These are phyloP conservation scores for Salix exigua DNA, from an alignment of 345 rosid species.

Conservation along the genomic window DNA sequence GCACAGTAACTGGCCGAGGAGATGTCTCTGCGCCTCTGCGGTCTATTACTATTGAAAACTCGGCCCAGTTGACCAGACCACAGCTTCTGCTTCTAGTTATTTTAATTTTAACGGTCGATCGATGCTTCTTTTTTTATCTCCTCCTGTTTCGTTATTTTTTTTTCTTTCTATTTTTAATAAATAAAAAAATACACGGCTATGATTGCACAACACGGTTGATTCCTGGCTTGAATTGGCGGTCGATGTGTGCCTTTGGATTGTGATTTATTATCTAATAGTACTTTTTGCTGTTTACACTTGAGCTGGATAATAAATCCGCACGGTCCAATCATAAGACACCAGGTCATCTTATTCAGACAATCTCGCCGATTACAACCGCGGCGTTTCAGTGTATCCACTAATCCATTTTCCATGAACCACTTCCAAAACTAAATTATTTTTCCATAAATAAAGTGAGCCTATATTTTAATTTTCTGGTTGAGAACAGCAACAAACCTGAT, in stretches of 20 bases:
- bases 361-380: neutral
- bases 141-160: neutral
- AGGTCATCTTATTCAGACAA: neutral
- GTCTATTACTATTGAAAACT: neutral
- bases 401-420: no score
- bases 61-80: slow-evolving; percentile 17
- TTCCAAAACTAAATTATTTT: no score
- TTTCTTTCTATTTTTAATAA: no score
- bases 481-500: neutral
- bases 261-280: neutral
- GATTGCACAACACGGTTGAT: neutral
- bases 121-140: neutral
- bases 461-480: neutral
- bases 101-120: slow-evolving; percentile 10
- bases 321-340: neutral
- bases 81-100: slow-evolving; percentile 10
- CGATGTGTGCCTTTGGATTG: slow-evolving; percentile 6
- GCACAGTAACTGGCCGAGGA: neutral
- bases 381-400: neutral
- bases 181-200: neutral
- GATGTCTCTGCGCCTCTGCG: neutral
- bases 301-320: neutral
- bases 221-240: neutral
- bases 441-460: no score
- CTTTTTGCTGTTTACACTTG: neutral